Conservation (phyloP, 257 asterid species). For the Cynanchum wilfordii region DNA sequence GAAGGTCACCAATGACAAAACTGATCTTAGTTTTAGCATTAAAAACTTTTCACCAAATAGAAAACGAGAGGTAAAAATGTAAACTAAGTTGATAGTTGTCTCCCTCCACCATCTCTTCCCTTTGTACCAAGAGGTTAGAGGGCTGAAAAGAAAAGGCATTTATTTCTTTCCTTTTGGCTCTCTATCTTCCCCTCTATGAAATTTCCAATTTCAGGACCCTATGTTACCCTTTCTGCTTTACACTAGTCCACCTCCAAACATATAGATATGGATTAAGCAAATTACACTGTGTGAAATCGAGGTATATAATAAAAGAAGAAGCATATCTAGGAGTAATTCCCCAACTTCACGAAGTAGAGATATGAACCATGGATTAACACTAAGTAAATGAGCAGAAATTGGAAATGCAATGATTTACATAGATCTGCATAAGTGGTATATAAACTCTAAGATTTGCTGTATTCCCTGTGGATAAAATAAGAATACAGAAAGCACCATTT, state of each 20-base stretch:
- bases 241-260: background rate
- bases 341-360: background rate
- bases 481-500: background rate
- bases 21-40: too few species aligned
- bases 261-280: background rate
- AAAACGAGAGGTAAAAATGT: too few species aligned
- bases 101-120: too few species aligned
- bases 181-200: too few species aligned
- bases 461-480: background rate
- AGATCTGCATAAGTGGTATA: background rate
- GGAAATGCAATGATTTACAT: background rate
- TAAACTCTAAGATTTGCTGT: background rate
- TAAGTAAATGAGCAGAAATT: background rate
- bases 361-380: background rate
- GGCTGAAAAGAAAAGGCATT: too few species aligned
- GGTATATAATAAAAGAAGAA: background rate
- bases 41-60: too few species aligned
- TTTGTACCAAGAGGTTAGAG: too few species aligned
- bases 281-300: background rate
- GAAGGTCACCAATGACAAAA: too few species aligned
- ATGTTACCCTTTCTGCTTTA: too few species aligned
- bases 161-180: too few species aligned
- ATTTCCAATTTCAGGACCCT: too few species aligned
- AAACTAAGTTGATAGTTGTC: too few species aligned
- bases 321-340: background rate